Evolutionary conservation across 2,329 filamentous ascomycete genomes (phyloP).

Genomic region (Ophiosphaerella narmari): DNA sequence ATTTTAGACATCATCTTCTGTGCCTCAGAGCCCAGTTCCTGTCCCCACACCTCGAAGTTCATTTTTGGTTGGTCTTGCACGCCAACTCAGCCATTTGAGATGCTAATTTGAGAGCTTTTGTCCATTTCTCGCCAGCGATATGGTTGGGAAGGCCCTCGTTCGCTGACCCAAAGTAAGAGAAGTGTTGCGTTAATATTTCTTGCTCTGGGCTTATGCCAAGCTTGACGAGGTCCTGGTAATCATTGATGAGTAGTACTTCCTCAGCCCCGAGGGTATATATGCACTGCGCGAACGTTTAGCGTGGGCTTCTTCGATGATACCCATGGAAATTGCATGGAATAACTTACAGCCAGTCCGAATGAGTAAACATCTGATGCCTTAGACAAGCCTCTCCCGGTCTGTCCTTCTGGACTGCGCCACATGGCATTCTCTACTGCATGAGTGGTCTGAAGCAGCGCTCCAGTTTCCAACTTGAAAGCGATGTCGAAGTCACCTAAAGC

Average conservation of each 20-base stretch:
- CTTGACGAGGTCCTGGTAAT: slow-evolving; percentile 38
- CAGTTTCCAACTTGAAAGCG: slow-evolving; percentile 36
- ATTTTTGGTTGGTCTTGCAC: slow-evolving; percentile 32
- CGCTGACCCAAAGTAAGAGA: not conserved
- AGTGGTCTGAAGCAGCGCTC: slow-evolving; percentile 27
- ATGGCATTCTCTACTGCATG: slow-evolving; percentile 47
- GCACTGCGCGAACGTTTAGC: slow-evolving; percentile 27
- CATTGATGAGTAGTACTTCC: slow-evolving; percentile 36
- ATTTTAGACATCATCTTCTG: slow-evolving; percentile 43
- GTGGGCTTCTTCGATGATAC: too few relatives aligned
- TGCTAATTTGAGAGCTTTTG: slow-evolving; percentile 25
- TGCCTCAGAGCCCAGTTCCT: slow-evolving; percentile 30
- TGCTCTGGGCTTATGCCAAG: slow-evolving; percentile 15
- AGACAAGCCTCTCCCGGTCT: slow-evolving; percentile 39
- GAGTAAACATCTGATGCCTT: slow-evolving; percentile 48
- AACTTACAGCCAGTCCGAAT: slow-evolving; percentile 46
- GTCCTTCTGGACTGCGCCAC: slow-evolving; percentile 49
- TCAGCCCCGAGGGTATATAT: slow-evolving; percentile 41
- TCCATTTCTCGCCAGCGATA: slow-evolving; percentile 32
- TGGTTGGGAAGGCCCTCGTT: slow-evolving; percentile 32
- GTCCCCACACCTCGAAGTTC: slow-evolving; percentile 37
- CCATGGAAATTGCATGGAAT: not conserved
- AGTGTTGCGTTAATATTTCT: not conserved
- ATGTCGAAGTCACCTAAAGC: slow-evolving; percentile 47
- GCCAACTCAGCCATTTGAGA: slow-evolving; percentile 28